A percentile compares a stretch with the other conserved stretches of the same genome.
Conservation (phyloP, 371 early-diverging fungal species). For the Mucor irregularis region DNA sequence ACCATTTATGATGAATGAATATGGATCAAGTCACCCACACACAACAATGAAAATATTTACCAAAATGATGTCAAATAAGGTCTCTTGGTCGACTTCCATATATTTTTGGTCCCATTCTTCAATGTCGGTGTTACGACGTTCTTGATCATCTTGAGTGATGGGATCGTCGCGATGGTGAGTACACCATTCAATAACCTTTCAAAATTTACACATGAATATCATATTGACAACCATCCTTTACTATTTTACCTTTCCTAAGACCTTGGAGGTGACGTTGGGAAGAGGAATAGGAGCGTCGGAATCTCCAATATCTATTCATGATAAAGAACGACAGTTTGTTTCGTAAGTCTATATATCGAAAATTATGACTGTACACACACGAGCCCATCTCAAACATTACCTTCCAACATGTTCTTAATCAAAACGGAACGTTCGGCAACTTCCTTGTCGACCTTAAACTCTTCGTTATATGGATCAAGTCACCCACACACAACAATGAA, state of each 20-base stretch:
- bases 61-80: constrained; percentile 74
- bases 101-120: constrained; percentile 84
- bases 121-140: constrained; percentile 72
- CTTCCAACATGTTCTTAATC: constrained; percentile 93
- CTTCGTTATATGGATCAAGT: constrained; percentile 63
- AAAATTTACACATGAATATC: neutral
- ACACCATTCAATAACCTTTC: constrained; percentile 79
- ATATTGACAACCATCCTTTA: neutral
- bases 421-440: constrained; percentile 86
- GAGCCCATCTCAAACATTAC: constrained; percentile 28
- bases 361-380: neutral
- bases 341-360: neutral
- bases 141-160: constrained; percentile 58
- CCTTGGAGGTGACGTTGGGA: constrained; percentile 72
- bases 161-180: constrained; percentile 78
- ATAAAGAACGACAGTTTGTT: neutral
- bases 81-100: constrained; percentile 78
- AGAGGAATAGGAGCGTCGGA: constrained; percentile 74
- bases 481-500: no score
- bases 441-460: constrained; percentile 77
- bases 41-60: no score
- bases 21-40: no score
- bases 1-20: no score
- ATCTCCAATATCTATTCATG: constrained; percentile 71
- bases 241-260: constrained; percentile 65